Percentiles rank a stretch among this genome's conserved stretches.
Evolutionary conservation across 1,284 basidiomycete genomes (phyloP).

Genomic region (Chalciporus sp.): DNA sequence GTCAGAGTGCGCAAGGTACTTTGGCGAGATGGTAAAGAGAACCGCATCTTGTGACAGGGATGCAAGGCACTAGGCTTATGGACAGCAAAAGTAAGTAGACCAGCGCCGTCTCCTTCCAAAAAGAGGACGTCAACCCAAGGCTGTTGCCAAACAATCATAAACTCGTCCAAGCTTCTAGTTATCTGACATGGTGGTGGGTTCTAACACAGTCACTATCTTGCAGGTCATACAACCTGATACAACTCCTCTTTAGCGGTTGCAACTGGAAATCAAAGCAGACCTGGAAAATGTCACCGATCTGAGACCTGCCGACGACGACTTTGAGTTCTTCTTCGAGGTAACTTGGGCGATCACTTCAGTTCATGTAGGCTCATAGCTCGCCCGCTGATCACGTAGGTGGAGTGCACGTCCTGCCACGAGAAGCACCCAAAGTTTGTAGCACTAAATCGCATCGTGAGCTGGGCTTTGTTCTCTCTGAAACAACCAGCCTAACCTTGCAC

Average conservation of each 20-base stretch:
- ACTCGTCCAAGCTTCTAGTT: constrained; percentile 24
- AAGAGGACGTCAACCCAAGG: not conserved
- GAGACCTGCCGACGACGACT: constrained; percentile 60
- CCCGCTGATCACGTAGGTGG: constrained; percentile 51
- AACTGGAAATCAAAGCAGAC: constrained; percentile 74
- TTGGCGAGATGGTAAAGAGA: constrained; percentile 16
- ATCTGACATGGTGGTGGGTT: constrained; percentile 45
- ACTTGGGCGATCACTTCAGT: not conserved
- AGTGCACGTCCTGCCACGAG: constrained; percentile 78
- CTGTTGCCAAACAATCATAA: constrained; percentile 31
- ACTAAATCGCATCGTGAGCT: constrained; percentile 63
- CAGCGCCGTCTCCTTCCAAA: not conserved
- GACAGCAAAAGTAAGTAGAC: not conserved
- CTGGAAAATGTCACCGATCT: constrained; percentile 76
- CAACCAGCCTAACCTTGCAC: constrained; percentile 5
- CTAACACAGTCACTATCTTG: not conserved
- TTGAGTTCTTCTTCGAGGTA: constrained; percentile 80
- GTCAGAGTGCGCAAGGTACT: not conserved
- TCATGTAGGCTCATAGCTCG: not conserved
- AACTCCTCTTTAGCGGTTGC: constrained; percentile 44
- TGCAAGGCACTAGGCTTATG: no score
- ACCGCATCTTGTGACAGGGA: constrained; percentile 19
- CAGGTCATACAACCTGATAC: not conserved
- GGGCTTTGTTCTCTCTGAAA: not conserved
- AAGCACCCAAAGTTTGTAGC: constrained; percentile 68